phyloP scores from a whole-genome alignment of 169 alveolate species.

The Cytauxzoon felis region DNA sequence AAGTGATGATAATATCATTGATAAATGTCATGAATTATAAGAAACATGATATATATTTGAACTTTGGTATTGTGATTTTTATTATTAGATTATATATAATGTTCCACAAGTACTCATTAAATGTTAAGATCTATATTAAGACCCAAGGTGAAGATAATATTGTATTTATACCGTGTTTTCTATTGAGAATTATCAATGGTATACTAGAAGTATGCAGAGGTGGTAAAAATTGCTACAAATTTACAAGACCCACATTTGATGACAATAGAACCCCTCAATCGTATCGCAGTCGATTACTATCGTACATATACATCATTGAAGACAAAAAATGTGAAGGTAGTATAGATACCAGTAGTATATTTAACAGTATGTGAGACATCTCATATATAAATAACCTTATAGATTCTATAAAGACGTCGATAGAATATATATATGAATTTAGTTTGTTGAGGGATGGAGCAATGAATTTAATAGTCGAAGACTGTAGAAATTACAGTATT shows the following conservation, averaged over 20 bases:
- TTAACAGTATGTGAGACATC: no score
- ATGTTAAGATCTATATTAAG: neutral
- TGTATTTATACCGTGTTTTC: neutral
- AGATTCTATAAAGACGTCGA: no score
- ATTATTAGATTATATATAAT: neutral
- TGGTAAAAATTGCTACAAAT: neutral
- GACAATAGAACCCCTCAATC: neutral
- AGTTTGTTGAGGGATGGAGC: no score
- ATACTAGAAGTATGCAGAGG: neutral
- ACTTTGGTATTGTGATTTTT: conserved; percentile 20
- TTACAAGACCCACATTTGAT: neutral
- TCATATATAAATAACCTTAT: no score
- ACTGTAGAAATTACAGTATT: no score
- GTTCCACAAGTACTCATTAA: neutral
- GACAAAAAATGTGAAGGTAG: no score
- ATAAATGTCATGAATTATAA: conserved; percentile 5
- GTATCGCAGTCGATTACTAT: neutral
- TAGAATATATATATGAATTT: no score
- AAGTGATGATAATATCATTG: conserved; percentile 8
- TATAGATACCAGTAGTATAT: no score
- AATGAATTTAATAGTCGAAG: no score
- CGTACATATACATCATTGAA: no score
- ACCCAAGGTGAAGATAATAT: neutral
- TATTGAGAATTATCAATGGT: neutral
- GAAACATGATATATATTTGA: conserved; percentile 21